Evolutionary conservation across 441 rosid species (phyloP), one percentile per base, ranked within the genome.

Genomic region (Euphorbia celastroides): DNA sequence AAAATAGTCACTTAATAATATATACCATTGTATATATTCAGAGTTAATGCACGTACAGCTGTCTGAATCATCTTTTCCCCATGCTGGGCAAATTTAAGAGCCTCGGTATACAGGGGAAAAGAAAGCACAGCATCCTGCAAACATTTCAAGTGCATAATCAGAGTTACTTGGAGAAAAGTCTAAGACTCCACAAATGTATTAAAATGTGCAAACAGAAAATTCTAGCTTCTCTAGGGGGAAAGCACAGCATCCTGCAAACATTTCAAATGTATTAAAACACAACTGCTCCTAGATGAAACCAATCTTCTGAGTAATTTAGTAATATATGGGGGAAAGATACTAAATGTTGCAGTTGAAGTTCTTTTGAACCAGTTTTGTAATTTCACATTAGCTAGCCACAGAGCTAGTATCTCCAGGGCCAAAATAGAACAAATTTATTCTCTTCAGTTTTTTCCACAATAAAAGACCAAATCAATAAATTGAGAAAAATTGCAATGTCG

Each of bases 1-100:
- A n/a, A n/a, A 57, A 62, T 68, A 57, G 30, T 62, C 61, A 69
- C 48, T 62, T 62, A 57, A 67, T 19, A 34, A 72, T 30, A 12
- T 41, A 46, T 80, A 88, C 92, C 89, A 72, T 86, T 80, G 60
- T 79, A 86, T 64, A 84, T 77, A 52, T 78, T 84, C 70, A 88
- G 90, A 55, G 85, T 79, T 69, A 88, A 81, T 72, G 92, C 92
- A 61, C 83, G 90, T 66, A 88, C 84, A 78, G 90, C 95, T 57
- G 86, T 81, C 82, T 79, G 92, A 65, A 88, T 86, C 95, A 88
- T 86, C 82, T 83, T 88, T 80, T 86, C 95, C 71, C 82, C 83
- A 70, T 81, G 84, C 63, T 77, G 79, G 66, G 87, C 77, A 83
- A 88, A 86, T 80, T 83, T 86, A 68, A 84, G 81, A 60, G 92